Evolutionary conservation across 2,329 filamentous ascomycete species (phyloP).

Genomic region (Pseudocercospora crystallina): DNA sequence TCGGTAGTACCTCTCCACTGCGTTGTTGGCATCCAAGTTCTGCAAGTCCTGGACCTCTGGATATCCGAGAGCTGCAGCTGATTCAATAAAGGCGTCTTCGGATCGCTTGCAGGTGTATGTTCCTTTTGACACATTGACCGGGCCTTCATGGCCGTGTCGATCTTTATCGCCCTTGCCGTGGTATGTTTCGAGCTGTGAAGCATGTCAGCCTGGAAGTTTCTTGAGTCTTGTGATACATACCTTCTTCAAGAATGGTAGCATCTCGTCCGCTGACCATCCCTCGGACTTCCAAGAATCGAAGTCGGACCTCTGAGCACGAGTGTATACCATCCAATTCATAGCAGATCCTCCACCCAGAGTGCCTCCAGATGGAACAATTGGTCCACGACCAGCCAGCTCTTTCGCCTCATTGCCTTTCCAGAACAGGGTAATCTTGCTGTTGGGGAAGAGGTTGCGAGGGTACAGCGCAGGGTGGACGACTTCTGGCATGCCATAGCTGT

Average conservation of each 20-base stretch:
- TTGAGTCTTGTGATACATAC: conserved; percentile 21
- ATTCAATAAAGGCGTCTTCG: conserved; percentile 53
- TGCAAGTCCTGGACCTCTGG: conserved; percentile 55
- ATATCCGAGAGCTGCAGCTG: conserved; percentile 50
- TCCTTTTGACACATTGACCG: conserved; percentile 56
- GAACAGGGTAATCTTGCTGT: conserved; percentile 53
- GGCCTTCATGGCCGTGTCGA: conserved; percentile 56
- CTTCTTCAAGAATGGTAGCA: conserved; percentile 57
- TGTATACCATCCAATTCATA: conserved; percentile 46
- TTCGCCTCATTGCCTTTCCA: conserved; percentile 51
- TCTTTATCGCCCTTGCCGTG: conserved; percentile 47
- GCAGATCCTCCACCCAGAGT: conserved; percentile 61
- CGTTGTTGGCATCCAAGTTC: conserved; percentile 47
- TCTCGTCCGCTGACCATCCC: conserved; percentile 54
- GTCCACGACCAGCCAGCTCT: conserved; percentile 48
- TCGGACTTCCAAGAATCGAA: conserved; percentile 55
- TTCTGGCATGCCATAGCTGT: conserved; percentile 53
- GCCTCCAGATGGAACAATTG: conserved; percentile 45
- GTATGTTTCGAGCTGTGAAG: conserved; percentile 55
- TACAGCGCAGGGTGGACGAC: conserved; percentile 56
- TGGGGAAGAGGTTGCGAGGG: conserved; percentile 49
- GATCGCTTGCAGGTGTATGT: conserved; percentile 41
- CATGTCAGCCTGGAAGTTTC: neutral
- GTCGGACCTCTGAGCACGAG: conserved; percentile 47
- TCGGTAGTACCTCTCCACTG: conserved; percentile 44